Evolutionary conservation across 129 eudicot species (phyloP), one percentile per base, ranked within the genome.

Genomic region (Artemisia tridentata): DNA sequence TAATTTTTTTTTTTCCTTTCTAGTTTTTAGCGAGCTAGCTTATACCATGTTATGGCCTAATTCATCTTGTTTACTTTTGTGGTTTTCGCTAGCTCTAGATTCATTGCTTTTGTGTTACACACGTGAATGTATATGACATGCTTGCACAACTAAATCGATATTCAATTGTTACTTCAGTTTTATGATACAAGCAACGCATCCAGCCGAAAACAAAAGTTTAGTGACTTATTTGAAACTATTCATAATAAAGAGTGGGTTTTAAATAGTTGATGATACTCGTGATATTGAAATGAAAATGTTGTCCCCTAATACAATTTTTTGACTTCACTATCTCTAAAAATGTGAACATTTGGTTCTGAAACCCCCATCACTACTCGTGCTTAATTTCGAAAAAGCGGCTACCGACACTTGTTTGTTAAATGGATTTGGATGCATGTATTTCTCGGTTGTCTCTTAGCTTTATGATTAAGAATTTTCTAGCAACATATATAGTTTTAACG

Each of bases 341-440:
- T 21, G 77, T 78, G 77, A 78, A 78, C 72, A 10, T 53, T 63
- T 77, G 70, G 49, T 38, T 38, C 72, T 51, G 52, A 71, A 62
- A 52, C 6, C 31, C 20, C 71, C 41, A 21, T 21, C 20, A 50
- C 23, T 63, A 76, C 71, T 76, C 75, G 76, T 77, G 68, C 49
- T 69, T 69, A 43, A 10, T 68, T 76, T 63, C 63, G 21, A n/a
- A 63, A 78, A 31, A 12, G 67, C 56, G 77, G 67, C 72, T 19
- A 71, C 81, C 81, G 77, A 78, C 77, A 67, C 2, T 53, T 41
- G 63, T 48, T 17, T 23, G 46, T 45, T 16, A 51, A 21, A 10
- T 75, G 72, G 59, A 67, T 75, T 67, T 46, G 56, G 66, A 75
- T 18, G 5, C 38, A 68, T 18, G 23, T 25, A 38, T 15, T 1